Conservation (phyloP, 1,284 basidiomycete genomes). For the Ustilago cynodontis region DNA sequence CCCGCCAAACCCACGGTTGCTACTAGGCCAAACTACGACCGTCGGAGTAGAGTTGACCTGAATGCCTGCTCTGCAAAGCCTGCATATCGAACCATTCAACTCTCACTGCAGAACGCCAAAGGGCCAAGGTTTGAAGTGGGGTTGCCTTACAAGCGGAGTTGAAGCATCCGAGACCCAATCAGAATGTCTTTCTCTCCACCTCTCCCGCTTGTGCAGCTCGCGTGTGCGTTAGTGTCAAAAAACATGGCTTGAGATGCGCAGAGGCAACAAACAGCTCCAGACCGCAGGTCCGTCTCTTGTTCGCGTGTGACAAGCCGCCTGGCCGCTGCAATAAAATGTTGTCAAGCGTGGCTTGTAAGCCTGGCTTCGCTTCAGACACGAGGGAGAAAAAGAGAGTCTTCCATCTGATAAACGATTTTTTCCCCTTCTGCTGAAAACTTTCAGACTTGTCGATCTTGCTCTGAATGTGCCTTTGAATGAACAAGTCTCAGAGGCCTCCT, state of each 20-base stretch:
- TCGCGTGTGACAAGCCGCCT: constrained; percentile 3
- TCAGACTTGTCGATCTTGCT: too few relatives aligned
- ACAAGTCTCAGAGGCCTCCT: too few relatives aligned
- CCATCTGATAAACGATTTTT: constrained; percentile 26
- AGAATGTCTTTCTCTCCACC: constrained; percentile 1
- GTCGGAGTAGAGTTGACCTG: constrained; percentile 17
- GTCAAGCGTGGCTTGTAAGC: not conserved
- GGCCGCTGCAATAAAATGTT: not conserved
- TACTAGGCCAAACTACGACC: not conserved
- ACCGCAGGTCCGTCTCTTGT: not conserved
- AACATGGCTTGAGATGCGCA: too few relatives aligned
- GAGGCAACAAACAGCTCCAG: not conserved
- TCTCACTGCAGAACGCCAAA: not conserved
- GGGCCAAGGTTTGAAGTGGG: not conserved
- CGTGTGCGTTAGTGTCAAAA: not conserved
- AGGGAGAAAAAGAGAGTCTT: not conserved
- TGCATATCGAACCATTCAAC: constrained; percentile 24
- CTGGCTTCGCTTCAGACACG: constrained; percentile 8
- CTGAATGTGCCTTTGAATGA: too few relatives aligned
- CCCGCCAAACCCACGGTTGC: constrained; percentile 24
- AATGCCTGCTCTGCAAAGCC: constrained; percentile 4
- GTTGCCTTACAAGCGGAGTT: constrained; percentile 2
- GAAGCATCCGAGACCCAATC: constrained; percentile 9
- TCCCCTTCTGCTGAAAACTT: not conserved
- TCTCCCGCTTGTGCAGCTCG: constrained; percentile 13